A percentile compares a stretch with the other conserved stretches of the same genome.
phyloP scores from a whole-genome alignment of 495 filamentous ascomycete genomes.

The Lepraria neglecta region DNA sequence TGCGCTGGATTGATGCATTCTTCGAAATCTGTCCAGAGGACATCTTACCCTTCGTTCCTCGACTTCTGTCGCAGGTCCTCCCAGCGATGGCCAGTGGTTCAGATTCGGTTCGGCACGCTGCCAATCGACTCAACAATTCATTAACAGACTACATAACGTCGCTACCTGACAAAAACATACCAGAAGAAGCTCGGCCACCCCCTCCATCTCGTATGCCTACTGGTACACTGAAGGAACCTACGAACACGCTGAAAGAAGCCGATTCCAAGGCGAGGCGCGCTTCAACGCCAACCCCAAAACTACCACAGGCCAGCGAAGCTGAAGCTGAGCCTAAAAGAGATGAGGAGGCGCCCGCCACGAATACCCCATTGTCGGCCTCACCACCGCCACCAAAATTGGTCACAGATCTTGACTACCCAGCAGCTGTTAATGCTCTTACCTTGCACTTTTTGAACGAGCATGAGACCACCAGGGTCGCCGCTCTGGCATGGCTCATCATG shows the following conservation, averaged over 20 bases:
- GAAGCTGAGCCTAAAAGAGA: slow-evolving; percentile 30
- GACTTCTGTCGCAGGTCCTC: slow-evolving; percentile 82
- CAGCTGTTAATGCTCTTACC: slow-evolving; percentile 90
- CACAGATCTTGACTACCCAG: slow-evolving; percentile 88
- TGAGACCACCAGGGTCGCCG: slow-evolving; percentile 89
- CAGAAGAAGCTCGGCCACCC: slow-evolving; percentile 36
- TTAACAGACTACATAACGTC: slow-evolving; percentile 88
- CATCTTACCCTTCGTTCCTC: slow-evolving; percentile 90
- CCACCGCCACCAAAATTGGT: slow-evolving; percentile 44
- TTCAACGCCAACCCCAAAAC: slow-evolving; percentile 43
- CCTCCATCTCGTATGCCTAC: slow-evolving; percentile 37
- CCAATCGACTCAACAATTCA: slow-evolving; percentile 79
- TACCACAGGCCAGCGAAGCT: slow-evolving; percentile 35
- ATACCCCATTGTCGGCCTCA: slow-evolving; percentile 42
- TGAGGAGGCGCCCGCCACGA: slow-evolving; percentile 39
- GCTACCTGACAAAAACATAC: slow-evolving; percentile 65
- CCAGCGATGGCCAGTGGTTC: slow-evolving; percentile 91
- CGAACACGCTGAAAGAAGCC: slow-evolving; percentile 42
- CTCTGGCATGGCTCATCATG: slow-evolving; percentile 95
- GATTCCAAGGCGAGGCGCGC: slow-evolving; percentile 44
- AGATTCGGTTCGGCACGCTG: slow-evolving; percentile 80
- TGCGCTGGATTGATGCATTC: slow-evolving; percentile 94
- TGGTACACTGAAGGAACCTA: slow-evolving; percentile 41
- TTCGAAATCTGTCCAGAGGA: slow-evolving; percentile 97
- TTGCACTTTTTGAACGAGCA: slow-evolving; percentile 93